A percentile compares a stretch with the other conserved stretches of the same genome.
Evolutionary conservation across 2,329 filamentous ascomycete genomes (phyloP).

Genomic region (Zymoseptoria crescenta): DNA sequence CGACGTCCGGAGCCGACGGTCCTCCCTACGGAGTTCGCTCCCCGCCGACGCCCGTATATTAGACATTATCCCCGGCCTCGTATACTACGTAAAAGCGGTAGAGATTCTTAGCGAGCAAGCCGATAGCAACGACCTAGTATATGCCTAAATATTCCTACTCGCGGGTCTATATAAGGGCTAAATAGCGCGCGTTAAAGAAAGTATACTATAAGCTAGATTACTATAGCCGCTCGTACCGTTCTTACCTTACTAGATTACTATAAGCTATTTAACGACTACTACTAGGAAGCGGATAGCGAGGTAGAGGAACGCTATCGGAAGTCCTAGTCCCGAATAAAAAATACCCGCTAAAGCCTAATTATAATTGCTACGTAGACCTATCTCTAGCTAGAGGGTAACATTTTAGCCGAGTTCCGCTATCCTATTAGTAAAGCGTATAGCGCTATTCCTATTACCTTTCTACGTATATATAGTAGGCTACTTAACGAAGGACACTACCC

Average conservation of each 20-base stretch:
- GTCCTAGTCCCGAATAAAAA: conserved; percentile 23
- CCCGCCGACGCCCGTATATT: conserved; percentile 36
- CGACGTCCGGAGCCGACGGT: conserved; percentile 15
- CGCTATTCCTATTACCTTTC: no score
- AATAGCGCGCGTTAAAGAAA: conserved; percentile 76
- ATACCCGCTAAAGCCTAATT: conserved; percentile 34
- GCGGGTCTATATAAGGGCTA: conserved; percentile 86
- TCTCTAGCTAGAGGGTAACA: conserved; percentile 87
- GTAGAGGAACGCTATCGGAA: conserved; percentile 28
- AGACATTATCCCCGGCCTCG: conserved; percentile 79
- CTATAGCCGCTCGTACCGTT: conserved; percentile 50
- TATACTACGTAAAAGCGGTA: conserved; percentile 79
- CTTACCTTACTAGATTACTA: conserved; percentile 70
- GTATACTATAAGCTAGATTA: conserved; percentile 66
- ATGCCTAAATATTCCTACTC: conserved; percentile 77
- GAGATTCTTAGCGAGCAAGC: conserved; percentile 78
- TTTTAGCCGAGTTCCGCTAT: conserved; percentile 90
- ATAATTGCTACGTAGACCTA: conserved; percentile 83
- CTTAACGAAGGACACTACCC: no score
- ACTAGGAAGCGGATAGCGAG: conserved; percentile 29
- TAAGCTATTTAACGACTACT: conserved; percentile 33
- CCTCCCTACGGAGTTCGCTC: conserved; percentile 22
- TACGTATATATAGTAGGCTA: no score
- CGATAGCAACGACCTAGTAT: conserved; percentile 69
- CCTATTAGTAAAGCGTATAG: no score